These are phyloP conservation scores for Penicillium sp. DNA, from an alignment of 2,329 filamentous ascomycete species.

Conservation along the genomic window DNA sequence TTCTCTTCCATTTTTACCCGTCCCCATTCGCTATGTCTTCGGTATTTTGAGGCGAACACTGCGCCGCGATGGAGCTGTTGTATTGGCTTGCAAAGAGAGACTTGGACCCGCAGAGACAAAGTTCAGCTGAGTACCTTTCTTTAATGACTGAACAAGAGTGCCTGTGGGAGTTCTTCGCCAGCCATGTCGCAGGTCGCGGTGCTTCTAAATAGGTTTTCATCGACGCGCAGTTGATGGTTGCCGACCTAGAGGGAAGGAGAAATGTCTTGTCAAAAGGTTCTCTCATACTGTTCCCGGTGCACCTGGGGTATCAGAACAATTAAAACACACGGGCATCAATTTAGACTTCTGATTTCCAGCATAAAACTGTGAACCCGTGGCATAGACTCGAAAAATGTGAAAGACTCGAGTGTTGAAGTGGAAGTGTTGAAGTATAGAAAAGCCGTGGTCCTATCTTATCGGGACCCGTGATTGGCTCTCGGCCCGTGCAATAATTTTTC, in stretches of 20 bases:
- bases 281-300: constrained; percentile 69
- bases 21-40: constrained; percentile 53
- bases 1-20: neutral
- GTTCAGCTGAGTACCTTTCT: constrained; percentile 72
- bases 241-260: constrained; percentile 59
- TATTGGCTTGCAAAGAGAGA: constrained; percentile 65
- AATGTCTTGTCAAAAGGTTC: constrained; percentile 80
- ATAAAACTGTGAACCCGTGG: no score
- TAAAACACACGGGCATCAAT: no score
- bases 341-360: no score
- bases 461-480: constrained; percentile 4
- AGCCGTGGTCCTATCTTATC: constrained; percentile 16
- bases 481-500: constrained; percentile 23
- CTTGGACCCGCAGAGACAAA: constrained; percentile 70
- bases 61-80: constrained; percentile 70
- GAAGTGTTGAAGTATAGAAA: neutral
- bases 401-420: neutral
- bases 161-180: constrained; percentile 75
- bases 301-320: neutral
- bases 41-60: constrained; percentile 64
- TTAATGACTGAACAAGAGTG: constrained; percentile 69
- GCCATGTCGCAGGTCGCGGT: constrained; percentile 72
- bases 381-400: no score
- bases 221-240: constrained; percentile 50
- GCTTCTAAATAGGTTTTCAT: constrained; percentile 78